Base-by-base conservation (phyloP, 2,329 filamentous ascomycete genomes). In the Colletotrichum plurivorum region DNA sequence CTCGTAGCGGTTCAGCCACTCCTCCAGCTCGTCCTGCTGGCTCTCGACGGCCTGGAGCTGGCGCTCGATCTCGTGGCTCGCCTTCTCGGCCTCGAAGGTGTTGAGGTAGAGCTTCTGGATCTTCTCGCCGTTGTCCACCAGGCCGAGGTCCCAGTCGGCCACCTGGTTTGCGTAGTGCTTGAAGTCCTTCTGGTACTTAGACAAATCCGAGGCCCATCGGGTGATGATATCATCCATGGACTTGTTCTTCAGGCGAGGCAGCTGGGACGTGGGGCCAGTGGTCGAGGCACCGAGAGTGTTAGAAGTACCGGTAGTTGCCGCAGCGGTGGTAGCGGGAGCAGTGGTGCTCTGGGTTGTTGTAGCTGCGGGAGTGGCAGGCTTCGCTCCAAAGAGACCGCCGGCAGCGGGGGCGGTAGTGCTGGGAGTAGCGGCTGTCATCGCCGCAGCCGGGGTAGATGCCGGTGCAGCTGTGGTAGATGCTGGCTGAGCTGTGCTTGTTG, bases 171-270 rank as follows among this genome's bases (percentile, higher is more conserved):
- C 95, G 79, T 98, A 94, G 41, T 92, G 88, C 78, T 97, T 94
- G 84, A 98, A 99, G 68, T 97, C 94, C 79, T 97, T 97, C 77
- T 98, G 95, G 77, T 99, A 98, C 77, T 97, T 97, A 61, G 94
- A 93, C 57, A 99, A 85, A 77, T 98, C 96, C 0, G 94, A 94
- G 2, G 96, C 96, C 96, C 96, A 99, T 39, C 94, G 91, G 4
- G 94, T 98, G 73, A 99, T 94, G 72, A 99, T 98, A 79, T 99
- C 96, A 77, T 99, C 96, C 93, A 99, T 98, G 0, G 95, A 97
- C 84, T 97, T 98, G 81, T 98, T 97, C 85, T 97, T 97, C 45
- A 99, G 86, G 31, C 96, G 92, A 4, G 95, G 96, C 75, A 97
- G 90, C 66, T 94, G 92, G 16, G 96, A 95, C 3, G 91, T 85